A percentile compares a stretch with the other conserved stretches of the same genome.
phyloP scores from a whole-genome alignment of 768 basidiomycete species.

The Leccinum uliginosum region DNA sequence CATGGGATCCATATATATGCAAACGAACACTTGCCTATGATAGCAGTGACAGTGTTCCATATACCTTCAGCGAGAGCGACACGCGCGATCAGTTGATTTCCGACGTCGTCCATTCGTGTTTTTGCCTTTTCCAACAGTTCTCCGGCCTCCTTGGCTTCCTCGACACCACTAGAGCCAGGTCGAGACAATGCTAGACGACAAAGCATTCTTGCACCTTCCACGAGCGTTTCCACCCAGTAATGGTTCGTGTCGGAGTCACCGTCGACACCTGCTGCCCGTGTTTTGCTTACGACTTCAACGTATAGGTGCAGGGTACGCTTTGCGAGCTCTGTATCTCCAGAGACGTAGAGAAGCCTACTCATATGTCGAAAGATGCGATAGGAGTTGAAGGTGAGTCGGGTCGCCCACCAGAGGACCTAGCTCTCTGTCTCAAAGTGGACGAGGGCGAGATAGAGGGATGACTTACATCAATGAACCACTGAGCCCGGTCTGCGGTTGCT shows the following conservation, averaged over 20 bases:
- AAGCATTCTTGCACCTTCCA: conserved; percentile 76
- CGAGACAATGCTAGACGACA: conserved; percentile 46
- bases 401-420: conserved; percentile 91
- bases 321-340: conserved; percentile 58
- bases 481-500: conserved; percentile 53
- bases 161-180: conserved; percentile 40
- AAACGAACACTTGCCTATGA: conserved; percentile 49
- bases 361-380: conserved; percentile 83
- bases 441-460: background rate
- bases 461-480: conserved; percentile 82
- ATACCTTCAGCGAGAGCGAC: conserved; percentile 71
- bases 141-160: conserved; percentile 61
- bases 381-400: conserved; percentile 90
- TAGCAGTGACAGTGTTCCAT: conserved; percentile 63
- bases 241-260: conserved; percentile 59
- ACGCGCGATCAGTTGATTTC: conserved; percentile 53
- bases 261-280: conserved; percentile 49
- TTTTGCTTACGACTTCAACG: conserved; percentile 78
- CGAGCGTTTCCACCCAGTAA: conserved; percentile 72
- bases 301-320: conserved; percentile 78
- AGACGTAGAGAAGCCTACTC: conserved; percentile 63
- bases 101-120: conserved; percentile 43
- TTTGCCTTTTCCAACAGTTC: conserved; percentile 57
- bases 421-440: background rate
- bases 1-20: background rate